Conservation (phyloP, 2,329 filamentous ascomycete genomes). For the Madurella fahalii region DNA sequence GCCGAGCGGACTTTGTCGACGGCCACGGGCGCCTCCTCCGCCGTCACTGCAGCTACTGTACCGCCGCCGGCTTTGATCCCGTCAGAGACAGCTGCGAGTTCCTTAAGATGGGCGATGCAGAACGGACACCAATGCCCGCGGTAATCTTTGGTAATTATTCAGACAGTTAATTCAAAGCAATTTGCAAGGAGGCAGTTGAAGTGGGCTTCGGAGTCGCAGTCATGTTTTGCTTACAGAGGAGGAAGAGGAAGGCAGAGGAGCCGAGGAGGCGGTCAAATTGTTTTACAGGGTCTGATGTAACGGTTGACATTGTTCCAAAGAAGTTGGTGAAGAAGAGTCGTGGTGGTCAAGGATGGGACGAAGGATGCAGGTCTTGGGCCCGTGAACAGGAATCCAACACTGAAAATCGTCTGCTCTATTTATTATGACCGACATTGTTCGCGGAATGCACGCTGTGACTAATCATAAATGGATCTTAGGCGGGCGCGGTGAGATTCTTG, state of each 20-base stretch:
- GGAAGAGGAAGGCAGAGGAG: neutral
- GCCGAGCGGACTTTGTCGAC: neutral
- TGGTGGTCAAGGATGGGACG: no score
- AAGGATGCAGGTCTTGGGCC: no score
- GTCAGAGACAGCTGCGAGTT: neutral
- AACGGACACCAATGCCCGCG: slow-evolving; percentile 8
- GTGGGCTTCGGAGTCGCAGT: no score
- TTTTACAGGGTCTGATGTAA: neutral
- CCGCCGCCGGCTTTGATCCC: slow-evolving; percentile 2
- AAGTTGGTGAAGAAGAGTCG: no score
- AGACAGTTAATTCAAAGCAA: neutral
- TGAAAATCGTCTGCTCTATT: no score
- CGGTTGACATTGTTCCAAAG: neutral
- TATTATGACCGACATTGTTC: no score
- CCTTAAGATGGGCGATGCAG: slow-evolving; percentile 2
- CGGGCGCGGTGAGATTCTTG: no score
- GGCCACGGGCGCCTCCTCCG: neutral
- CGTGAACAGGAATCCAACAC: no score
- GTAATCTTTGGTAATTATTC: neutral
- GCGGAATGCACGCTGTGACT: no score
- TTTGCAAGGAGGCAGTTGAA: neutral
- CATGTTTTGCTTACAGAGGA: neutral
- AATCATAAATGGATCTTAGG: no score
- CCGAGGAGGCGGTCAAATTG: neutral
- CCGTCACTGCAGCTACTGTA: neutral